Evolutionary conservation across 345 rosid genomes (phyloP), one percentile per base, ranked within the genome.

Genomic region (Hibiscus mutabilis): DNA sequence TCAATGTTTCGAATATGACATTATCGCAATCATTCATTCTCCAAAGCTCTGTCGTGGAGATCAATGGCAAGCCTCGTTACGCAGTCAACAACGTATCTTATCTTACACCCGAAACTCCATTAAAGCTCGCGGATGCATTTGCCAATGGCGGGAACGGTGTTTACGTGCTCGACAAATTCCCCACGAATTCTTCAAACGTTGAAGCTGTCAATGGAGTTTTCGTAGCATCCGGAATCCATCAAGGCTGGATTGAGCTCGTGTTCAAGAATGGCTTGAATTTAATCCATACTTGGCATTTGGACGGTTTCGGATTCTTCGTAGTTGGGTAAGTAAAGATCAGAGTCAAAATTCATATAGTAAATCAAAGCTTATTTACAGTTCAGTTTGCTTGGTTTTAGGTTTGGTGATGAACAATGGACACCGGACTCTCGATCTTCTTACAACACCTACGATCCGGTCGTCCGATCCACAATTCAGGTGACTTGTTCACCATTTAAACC

Each of bases 381-480:
- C 46, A 42, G 3, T 2, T 10, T 42, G 46, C 14, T 42, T 42
- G n/a, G 19, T 33, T 53, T 3, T 27, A 88, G 96, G 46, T 77
- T 78, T 66, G 94, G 91, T 0, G 68, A 72, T 25, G 89, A 89
- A 76, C 79, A 80, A 22, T 93, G 96, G 98, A 79, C 73, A 3
- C 71, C 84, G 0, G 64, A 82, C 9, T 78, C 78, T 1, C 81
- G 86, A 19, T 18, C 35, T 15, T 70, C 60, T 21, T 87, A 91
- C 77, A 93, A 91, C 74, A 73, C 79, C 33, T 47, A 75, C 0
- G 85, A 91, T 65, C 91, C 97, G 1, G 89, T 89, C 4, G 87
- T 85, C 7, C 85, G 96, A 0, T 93, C 96, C 1, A 91, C 94
- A 7, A 60, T 68, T 66, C 90, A 87, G 78, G 91, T 84, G n/a